Evolutionary conservation across 257 asterid genomes (phyloP).

Genomic region (Nicotiana noctiflora): DNA sequence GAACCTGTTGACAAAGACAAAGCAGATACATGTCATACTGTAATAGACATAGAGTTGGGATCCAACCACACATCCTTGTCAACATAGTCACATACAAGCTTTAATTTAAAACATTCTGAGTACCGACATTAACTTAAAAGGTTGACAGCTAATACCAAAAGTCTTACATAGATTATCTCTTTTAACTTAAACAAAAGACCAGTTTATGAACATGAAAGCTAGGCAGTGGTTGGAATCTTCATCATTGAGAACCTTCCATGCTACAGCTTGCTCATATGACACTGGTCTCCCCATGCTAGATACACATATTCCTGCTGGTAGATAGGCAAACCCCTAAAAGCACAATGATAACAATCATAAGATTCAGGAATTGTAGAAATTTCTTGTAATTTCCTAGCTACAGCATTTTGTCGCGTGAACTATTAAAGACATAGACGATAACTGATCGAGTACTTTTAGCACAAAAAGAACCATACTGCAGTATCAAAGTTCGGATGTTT

Average conservation of each 20-base stretch:
- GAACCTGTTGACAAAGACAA: background rate
- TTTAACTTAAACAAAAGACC: conserved; percentile 66
- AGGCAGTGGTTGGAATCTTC: conserved; percentile 76
- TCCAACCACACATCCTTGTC: background rate
- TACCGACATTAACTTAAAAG: conserved; percentile 16
- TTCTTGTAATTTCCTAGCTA: background rate
- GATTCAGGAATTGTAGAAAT: background rate
- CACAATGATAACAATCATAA: background rate
- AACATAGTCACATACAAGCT: background rate
- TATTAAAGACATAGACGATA: background rate
- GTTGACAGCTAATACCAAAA: background rate
- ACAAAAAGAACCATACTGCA: background rate
- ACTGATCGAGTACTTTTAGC: background rate
- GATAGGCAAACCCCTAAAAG: conserved; percentile 65
- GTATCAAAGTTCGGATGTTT: background rate
- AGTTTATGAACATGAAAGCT: conserved; percentile 89
- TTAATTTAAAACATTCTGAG: conserved; percentile 27
- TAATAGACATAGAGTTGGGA: background rate
- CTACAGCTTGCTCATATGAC: conserved; percentile 75
- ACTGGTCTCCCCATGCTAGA: conserved; percentile 94
- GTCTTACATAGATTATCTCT: background rate
- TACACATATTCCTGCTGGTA: conserved; percentile 73
- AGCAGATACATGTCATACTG: background rate
- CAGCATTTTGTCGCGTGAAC: background rate
- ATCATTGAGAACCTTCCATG: conserved; percentile 83